These are phyloP conservation scores for Mortierella sp. DNA, from an alignment of 371 early-diverging fungal species.

Conservation along the genomic window DNA sequence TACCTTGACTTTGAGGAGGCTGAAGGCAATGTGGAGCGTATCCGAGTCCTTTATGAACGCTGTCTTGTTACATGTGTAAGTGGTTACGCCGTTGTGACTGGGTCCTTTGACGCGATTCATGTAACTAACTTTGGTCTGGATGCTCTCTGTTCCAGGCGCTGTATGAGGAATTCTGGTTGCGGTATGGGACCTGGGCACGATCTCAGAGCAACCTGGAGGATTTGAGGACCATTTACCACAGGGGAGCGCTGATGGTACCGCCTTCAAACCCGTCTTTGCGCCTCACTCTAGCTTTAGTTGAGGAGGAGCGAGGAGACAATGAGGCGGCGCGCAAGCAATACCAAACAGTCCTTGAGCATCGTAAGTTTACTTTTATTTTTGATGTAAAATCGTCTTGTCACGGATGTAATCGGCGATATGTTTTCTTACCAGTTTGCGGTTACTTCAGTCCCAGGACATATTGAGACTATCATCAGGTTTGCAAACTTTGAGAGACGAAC, in stretches of 20 bases:
- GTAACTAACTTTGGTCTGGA: neutral
- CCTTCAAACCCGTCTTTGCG: slow-evolving; percentile 58
- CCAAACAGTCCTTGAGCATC: slow-evolving; percentile 56
- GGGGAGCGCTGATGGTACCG: slow-evolving; percentile 53
- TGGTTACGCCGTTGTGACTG: neutral
- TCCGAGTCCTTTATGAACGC: slow-evolving; percentile 75
- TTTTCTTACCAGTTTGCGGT: neutral
- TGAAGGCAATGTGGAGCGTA: slow-evolving; percentile 63
- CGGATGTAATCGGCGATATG: neutral
- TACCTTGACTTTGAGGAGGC: slow-evolving; percentile 80
- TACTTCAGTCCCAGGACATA: slow-evolving; percentile 65
- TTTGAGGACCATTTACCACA: slow-evolving; percentile 57
- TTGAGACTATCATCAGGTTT: slow-evolving; percentile 66
- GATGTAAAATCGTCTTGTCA: neutral
- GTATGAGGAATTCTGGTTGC: slow-evolving; percentile 78
- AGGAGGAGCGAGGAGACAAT: slow-evolving; percentile 66
- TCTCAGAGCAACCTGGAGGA: slow-evolving; percentile 51
- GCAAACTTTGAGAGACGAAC: slow-evolving; percentile 68
- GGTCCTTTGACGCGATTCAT: neutral
- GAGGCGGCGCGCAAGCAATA: slow-evolving; percentile 65
- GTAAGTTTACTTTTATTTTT: slow-evolving; percentile 46
- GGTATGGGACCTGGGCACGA: slow-evolving; percentile 67
- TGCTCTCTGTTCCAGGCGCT: slow-evolving; percentile 59
- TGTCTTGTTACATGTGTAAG: slow-evolving; percentile 80
- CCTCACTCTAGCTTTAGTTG: slow-evolving; percentile 64